Evolutionary conservation across 2,329 filamentous ascomycete genomes (phyloP).

Genomic region (Paecilomyces sp.): DNA sequence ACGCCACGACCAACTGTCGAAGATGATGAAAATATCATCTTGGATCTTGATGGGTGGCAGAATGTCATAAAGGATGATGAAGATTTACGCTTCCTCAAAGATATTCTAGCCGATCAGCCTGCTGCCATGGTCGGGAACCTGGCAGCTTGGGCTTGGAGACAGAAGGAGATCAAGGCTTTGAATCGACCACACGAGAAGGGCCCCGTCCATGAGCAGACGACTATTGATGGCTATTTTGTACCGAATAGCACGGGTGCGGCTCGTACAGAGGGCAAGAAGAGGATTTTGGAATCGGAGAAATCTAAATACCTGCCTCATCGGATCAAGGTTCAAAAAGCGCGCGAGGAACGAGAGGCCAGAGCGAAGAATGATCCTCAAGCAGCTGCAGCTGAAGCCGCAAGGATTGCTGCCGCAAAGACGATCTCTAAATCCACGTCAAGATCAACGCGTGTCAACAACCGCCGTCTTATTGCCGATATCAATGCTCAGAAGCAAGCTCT

Average conservation of each 20-base stretch:
- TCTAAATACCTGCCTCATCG: conserved; percentile 97
- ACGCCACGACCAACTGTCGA: conserved; percentile 58
- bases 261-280: conserved; percentile 87
- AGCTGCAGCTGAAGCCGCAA: conserved; percentile 62
- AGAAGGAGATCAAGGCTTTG: conserved; percentile 64
- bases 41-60: conserved; percentile 67
- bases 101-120: conserved; percentile 42
- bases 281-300: conserved; percentile 95
- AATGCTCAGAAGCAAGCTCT: conserved; percentile 82
- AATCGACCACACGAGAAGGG: conserved; percentile 53
- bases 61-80: conserved; percentile 62
- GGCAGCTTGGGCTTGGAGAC: conserved; percentile 61
- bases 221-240: conserved; percentile 68
- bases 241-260: conserved; percentile 79
- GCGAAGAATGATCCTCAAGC: conserved; percentile 57
- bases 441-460: conserved; percentile 91
- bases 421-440: conserved; percentile 84
- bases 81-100: conserved; percentile 51
- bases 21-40: conserved; percentile 55
- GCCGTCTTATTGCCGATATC: conserved; percentile 86
- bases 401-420: conserved; percentile 70
- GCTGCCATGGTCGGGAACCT: conserved; percentile 49
- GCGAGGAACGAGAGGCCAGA: conserved; percentile 79
- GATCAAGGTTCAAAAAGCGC: conserved; percentile 86
- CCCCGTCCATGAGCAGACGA: conserved; percentile 44